These are phyloP conservation scores for Arabis hirsuta DNA, from an alignment of 345 rosid genomes.

Conservation along the genomic window DNA sequence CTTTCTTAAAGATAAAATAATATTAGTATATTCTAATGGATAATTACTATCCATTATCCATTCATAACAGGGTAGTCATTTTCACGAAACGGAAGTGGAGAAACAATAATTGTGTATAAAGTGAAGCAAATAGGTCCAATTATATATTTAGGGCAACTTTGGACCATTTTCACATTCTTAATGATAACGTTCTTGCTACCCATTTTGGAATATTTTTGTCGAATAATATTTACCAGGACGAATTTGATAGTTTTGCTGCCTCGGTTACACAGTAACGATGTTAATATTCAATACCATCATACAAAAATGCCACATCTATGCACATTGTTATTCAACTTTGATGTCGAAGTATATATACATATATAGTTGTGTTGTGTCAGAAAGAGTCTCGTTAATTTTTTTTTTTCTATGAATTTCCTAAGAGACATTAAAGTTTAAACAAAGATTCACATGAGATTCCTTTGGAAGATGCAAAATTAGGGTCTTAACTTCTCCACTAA, in stretches of 20 bases:
- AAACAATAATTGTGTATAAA: conserved; percentile 39
- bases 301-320: no score
- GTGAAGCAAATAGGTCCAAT: conserved; percentile 34
- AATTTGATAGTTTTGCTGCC: neutral
- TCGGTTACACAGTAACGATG: neutral
- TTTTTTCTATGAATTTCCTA: no score
- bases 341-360: no score
- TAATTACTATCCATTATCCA: no score
- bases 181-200: conserved; percentile 21
- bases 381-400: no score
- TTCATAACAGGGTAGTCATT: conserved; percentile 18
- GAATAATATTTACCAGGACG: neutral
- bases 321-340: no score
- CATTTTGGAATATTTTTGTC: conserved; percentile 6
- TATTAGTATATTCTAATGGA: no score
- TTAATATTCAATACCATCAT: no score
- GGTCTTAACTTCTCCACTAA: conserved; percentile 10
- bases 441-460: neutral
- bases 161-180: conserved; percentile 28
- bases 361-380: no score
- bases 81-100: conserved; percentile 34
- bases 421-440: no score
- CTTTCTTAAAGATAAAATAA: no score
- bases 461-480: neutral
- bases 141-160: conserved; percentile 18